phyloP scores from a whole-genome alignment of 108 stramenopile species.

The Fragilariopsis cylindrus region DNA sequence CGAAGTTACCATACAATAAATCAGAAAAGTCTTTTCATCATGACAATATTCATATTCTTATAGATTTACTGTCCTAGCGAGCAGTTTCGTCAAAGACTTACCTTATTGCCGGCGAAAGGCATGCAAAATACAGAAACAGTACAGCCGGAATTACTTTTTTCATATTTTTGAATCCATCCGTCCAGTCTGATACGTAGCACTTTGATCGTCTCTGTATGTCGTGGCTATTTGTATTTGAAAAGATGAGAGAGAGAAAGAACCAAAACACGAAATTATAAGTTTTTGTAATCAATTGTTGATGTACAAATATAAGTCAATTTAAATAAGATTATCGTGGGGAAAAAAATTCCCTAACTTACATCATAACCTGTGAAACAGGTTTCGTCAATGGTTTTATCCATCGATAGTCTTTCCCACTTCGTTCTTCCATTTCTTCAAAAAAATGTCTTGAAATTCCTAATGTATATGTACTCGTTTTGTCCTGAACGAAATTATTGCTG shows the following conservation, averaged over 20 bases:
- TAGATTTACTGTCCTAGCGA: too few species aligned
- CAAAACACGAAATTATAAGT: neutral
- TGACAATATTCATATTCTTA: too few species aligned
- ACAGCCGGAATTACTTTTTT: conserved; percentile 79
- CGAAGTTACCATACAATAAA: neutral
- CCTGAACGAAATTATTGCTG: neutral
- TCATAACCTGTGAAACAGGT: conserved; percentile 31
- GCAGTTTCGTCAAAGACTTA: neutral
- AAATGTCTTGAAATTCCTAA: conserved; percentile 25
- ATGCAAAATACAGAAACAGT: conserved; percentile 95
- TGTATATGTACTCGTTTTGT: neutral
- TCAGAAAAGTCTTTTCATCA: neutral
- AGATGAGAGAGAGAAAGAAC: neutral
- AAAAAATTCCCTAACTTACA: conserved; percentile 10
- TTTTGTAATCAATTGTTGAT: too few species aligned
- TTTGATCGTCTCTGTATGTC: conserved; percentile 53
- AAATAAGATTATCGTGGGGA: too few species aligned
- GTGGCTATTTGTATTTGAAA: conserved; percentile 28
- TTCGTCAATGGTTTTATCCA: conserved; percentile 28
- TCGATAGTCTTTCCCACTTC: conserved; percentile 37
- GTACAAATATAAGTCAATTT: too few species aligned
- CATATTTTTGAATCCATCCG: conserved; percentile 69
- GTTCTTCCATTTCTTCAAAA: conserved; percentile 27
- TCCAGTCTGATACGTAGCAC: conserved; percentile 74
- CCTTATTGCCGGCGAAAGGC: conserved; percentile 79